Evolutionary conservation across 2,329 filamentous ascomycete species (phyloP), one percentile per base, ranked within the genome.

Genomic region (Celoporthe dispersa): DNA sequence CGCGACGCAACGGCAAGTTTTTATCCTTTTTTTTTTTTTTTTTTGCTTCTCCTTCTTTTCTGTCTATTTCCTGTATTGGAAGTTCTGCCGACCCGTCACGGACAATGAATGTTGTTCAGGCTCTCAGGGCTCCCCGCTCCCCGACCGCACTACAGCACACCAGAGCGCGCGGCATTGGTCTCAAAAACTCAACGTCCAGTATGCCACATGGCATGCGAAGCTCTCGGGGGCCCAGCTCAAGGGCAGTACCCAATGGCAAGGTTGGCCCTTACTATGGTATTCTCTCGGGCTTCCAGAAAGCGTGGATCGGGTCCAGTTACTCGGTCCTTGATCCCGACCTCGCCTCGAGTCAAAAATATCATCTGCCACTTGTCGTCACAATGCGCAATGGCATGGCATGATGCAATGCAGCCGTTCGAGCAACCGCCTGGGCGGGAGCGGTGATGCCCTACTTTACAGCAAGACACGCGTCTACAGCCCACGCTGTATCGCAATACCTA

Each of bases 271-370:
- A 39, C n/a, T n/a, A n/a, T n/a, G n/a, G n/a, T n/a, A 35, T 57
- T 37, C 67, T 64, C 28, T 44, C 28, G 55, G 33, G 70, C 57
- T 67, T 69, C 59, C 70, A 71, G 70, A 69, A 71, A 63, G 55
- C 41, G 62, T 66, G 48, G 70, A 61, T 69, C 67, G 25, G 65
- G 39, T 37, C 53, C 53, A 57, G 28, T 62, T 39, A 57, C 57
- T 69, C 33, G 64, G 64, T 31, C 62, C 59, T 64, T 69, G 57
- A 64, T 66, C 48, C 67, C 55, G 41, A 64, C 63, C 68, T 55
- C 39, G 64, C 59, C 48, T 51, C 62, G 68, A 71, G 66, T 68
- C 59, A 69, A 64, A 55, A 44, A 63, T 55, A 33, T 51, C 61
- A 65, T 62, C 63, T 67, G 57, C 67, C 55, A 69, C 44, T 64